Conservation (phyloP, 2,329 filamentous ascomycete species). For the Aspergillus flavus region DNA sequence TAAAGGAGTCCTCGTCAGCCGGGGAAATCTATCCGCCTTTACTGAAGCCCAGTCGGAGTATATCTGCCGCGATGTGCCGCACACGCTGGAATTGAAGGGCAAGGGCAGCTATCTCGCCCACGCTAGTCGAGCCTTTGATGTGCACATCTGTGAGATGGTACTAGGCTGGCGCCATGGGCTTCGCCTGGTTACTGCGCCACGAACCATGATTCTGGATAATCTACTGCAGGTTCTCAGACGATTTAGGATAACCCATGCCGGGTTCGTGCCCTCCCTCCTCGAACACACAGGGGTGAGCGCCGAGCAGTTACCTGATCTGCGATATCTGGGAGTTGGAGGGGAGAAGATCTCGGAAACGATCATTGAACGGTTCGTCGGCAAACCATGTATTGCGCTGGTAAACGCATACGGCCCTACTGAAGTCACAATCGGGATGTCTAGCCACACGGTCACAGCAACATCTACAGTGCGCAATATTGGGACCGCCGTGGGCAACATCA, state of each 20-base stretch:
- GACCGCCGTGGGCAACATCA: conserved; percentile 15
- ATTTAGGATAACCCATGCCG: conserved; percentile 12
- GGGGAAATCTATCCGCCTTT: conserved; percentile 15
- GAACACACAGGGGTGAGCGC: conserved; percentile 14
- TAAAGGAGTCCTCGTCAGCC: conserved; percentile 18
- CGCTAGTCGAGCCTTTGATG: conserved; percentile 21
- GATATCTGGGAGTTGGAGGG: conserved; percentile 17
- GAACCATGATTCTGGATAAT: conserved; percentile 16
- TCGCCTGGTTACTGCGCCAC: conserved; percentile 11
- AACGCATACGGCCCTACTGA: conserved; percentile 21
- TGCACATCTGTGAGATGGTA: conserved; percentile 20
- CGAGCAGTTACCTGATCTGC: conserved; percentile 11
- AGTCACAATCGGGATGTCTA: conserved; percentile 17
- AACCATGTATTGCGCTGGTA: conserved; percentile 9
- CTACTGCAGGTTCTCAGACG: conserved; percentile 8
- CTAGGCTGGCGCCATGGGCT: conserved; percentile 19
- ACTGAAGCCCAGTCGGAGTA: conserved; percentile 16
- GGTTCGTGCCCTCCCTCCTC: conserved; percentile 16
- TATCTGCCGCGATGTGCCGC: conserved; percentile 17
- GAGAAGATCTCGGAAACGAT: conserved; percentile 19
- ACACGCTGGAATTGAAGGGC: conserved; percentile 11
- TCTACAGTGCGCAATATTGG: conserved; percentile 16
- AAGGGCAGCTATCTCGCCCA: conserved; percentile 18
- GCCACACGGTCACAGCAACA: conserved; percentile 4
- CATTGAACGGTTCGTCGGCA: conserved; percentile 16